These are phyloP conservation scores for Candida tropicalis DNA, from an alignment of 1,139 yeast species.

Conservation along the genomic window DNA sequence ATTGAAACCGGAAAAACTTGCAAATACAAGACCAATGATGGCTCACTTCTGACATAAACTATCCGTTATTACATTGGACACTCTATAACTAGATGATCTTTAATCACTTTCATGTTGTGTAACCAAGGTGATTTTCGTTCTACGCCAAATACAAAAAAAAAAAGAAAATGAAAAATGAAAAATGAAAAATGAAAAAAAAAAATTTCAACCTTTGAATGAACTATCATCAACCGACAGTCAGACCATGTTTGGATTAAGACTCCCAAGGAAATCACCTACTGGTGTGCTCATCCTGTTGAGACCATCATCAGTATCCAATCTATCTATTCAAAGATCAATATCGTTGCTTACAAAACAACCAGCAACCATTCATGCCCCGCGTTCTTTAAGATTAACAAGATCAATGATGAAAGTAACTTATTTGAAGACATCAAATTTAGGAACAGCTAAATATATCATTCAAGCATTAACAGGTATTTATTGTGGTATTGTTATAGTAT, in stretches of 20 bases:
- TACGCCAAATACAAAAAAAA: not conserved
- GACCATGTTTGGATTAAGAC: no score
- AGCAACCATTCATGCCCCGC: not conserved
- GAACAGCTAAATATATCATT: conserved; percentile 34
- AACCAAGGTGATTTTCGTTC: no score
- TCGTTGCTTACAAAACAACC: not conserved
- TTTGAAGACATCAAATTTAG: conserved; percentile 3
- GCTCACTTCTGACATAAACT: no score
- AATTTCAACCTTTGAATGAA: not conserved
- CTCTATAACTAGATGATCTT: no score
- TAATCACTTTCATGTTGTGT: no score
- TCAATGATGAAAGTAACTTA: not conserved
- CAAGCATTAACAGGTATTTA: conserved; percentile 48
- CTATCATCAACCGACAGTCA: not conserved
- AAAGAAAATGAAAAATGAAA: no score
- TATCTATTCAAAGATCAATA: no score
- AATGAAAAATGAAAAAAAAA: not conserved
- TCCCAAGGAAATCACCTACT: not conserved
- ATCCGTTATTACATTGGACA: no score
- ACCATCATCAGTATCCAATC: not conserved
- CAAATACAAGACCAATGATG: no score
- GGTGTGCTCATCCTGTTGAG: not conserved
- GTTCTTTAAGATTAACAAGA: not conserved
- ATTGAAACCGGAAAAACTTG: no score
- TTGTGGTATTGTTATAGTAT: conserved; percentile 44